Conservation (phyloP, 352 stramenopile species). For the Aphanomyces cochlioides region DNA sequence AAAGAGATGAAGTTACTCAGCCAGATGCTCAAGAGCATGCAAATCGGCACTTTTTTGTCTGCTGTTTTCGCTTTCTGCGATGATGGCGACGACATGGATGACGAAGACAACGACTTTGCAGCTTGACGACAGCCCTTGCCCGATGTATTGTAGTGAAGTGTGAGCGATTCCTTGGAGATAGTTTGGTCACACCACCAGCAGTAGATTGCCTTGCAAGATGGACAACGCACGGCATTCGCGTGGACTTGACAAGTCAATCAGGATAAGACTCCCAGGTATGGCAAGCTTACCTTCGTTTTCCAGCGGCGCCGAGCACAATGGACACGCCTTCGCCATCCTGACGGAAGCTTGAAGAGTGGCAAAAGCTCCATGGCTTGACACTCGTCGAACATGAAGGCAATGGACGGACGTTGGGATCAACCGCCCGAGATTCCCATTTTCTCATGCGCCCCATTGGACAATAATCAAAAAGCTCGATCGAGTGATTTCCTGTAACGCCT, state of each 20-base stretch:
- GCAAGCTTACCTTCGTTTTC: background rate
- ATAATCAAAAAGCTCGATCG: too few relatives aligned
- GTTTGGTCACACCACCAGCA: constrained; percentile 15
- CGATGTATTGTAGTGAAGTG: constrained; percentile 1
- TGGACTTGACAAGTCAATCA: background rate
- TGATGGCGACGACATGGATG: background rate
- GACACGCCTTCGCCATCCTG: background rate
- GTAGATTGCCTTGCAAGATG: constrained; percentile 3
- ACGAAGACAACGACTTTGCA: background rate
- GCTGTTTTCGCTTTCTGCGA: background rate
- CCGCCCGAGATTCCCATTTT: too few relatives aligned
- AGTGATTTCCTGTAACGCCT: too few relatives aligned
- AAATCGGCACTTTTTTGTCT: background rate
- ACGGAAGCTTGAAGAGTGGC: too few relatives aligned
- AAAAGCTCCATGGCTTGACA: too few relatives aligned
- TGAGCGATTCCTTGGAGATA: constrained; percentile 2
- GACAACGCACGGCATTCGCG: constrained; percentile 10
- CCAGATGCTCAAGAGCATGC: background rate
- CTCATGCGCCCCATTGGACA: too few relatives aligned
- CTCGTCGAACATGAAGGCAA: background rate
- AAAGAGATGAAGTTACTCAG: background rate
- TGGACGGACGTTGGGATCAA: background rate
- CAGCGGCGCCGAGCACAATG: background rate
- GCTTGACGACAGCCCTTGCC: background rate
- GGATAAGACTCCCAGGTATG: background rate